Evolutionary conservation across 2,329 filamentous ascomycete species (phyloP).

Genomic region (Neurospora sp.): DNA sequence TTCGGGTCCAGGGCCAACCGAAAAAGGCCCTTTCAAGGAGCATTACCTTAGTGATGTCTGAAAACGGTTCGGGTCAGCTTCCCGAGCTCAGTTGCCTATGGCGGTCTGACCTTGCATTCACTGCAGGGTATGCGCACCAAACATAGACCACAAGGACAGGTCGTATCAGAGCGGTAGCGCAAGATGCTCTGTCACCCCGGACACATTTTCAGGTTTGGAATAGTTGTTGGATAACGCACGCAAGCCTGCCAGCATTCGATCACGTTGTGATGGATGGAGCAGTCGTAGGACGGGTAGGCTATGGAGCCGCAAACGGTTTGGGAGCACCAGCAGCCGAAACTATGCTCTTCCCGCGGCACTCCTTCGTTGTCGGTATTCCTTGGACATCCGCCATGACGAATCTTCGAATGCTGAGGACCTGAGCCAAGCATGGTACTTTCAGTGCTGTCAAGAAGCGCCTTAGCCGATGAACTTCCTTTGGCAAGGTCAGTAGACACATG

Average conservation of each 20-base stretch:
- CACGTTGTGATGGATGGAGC: not conserved
- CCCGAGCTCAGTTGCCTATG: not conserved
- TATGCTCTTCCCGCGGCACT: not conserved
- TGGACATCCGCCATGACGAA: not conserved
- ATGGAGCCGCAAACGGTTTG: not conserved
- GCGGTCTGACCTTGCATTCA: not conserved
- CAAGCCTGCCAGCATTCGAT: not conserved
- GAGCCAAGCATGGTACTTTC: not conserved
- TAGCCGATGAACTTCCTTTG: not conserved
- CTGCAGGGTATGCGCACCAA: not conserved
- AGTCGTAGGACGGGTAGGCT: not conserved
- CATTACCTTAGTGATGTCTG: not conserved
- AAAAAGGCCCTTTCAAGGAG: not conserved
- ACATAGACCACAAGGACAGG: not conserved
- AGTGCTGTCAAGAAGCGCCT: not conserved
- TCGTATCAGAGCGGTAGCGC: not conserved
- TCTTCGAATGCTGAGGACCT: not conserved
- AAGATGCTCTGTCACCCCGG: not conserved
- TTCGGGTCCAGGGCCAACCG: not conserved
- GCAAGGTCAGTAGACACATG: not conserved
- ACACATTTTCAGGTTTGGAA: not conserved
- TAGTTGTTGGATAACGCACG: not conserved
- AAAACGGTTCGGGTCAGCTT: not conserved
- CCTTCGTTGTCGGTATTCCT: not conserved
- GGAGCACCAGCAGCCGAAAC: not conserved